Conservation (phyloP, 2,329 filamentous ascomycete species). For the Pseudogymnoascus sp. region DNA sequence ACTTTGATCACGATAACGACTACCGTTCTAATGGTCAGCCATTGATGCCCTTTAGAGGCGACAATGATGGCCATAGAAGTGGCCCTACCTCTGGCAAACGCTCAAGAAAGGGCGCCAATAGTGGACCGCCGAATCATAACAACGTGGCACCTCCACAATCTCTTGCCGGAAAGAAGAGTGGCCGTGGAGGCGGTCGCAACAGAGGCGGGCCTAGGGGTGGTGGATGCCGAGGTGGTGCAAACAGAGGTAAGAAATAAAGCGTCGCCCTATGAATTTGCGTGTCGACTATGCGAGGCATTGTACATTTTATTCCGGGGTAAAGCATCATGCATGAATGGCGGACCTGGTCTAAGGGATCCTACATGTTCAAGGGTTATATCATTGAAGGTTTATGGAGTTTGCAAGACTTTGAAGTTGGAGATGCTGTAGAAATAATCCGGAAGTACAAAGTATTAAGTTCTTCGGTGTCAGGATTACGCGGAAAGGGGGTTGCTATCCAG, state of each 20-base stretch:
- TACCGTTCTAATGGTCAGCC: background rate
- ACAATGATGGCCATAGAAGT: background rate
- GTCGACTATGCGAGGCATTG: background rate
- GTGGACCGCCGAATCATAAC: background rate
- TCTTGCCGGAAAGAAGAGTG: constrained; percentile 6
- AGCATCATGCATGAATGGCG: background rate
- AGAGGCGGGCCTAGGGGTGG: constrained; percentile 6
- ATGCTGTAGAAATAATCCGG: background rate
- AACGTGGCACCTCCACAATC: background rate
- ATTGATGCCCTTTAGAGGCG: background rate
- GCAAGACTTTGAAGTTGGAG: background rate
- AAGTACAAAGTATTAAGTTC: background rate
- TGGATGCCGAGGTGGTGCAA: background rate
- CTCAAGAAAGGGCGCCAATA: background rate
- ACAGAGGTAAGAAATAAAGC: constrained; percentile 1
- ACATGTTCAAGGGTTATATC: background rate
- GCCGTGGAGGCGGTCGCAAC: background rate
- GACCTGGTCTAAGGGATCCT: background rate
- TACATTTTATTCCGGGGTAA: background rate
- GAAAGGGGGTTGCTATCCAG: background rate
- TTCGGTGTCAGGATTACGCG: background rate
- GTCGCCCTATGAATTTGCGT: background rate
- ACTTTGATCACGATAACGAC: constrained; percentile 2
- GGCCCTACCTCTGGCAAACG: background rate
- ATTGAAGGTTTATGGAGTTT: background rate